Conservation (phyloP, 495 filamentous ascomycete species). For the Usnea hakonensis region DNA sequence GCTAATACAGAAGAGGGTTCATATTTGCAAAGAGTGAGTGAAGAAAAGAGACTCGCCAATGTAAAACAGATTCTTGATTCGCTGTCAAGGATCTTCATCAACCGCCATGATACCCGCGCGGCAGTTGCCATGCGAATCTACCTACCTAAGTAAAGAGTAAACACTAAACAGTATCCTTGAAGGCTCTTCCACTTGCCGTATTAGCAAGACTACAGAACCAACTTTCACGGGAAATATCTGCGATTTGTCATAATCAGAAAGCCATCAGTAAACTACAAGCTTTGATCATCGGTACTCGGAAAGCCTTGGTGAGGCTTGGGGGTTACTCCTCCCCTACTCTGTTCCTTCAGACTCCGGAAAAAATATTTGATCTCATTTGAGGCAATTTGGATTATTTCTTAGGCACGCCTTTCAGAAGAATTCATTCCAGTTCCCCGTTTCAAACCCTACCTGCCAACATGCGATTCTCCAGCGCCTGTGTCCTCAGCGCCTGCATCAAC, state of each 20-base stretch:
- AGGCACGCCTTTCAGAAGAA: not conserved
- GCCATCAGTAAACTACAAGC: not conserved
- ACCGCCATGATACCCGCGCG: conserved; percentile 5
- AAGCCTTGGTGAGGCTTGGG: not conserved
- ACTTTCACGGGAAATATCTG: not conserved
- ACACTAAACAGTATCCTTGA: conserved; percentile 2
- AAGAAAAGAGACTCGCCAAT: not conserved
- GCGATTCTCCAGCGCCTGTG: not conserved
- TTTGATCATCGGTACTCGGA: not conserved
- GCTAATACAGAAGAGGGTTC: not conserved
- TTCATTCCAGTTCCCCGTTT: not conserved
- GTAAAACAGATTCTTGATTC: not conserved
- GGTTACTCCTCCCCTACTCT: not conserved
- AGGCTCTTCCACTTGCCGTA: not conserved
- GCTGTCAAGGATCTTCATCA: conserved; percentile 1
- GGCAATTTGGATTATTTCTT: not conserved
- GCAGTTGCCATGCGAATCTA: conserved; percentile 10
- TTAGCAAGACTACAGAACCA: not conserved
- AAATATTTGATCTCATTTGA: not conserved
- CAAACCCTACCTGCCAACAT: not conserved
- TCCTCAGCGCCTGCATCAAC: not conserved
- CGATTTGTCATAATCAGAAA: not conserved
- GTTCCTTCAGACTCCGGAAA: not conserved
- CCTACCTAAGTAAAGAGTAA: too few species aligned
- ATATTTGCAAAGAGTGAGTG: not conserved